phyloP scores from a whole-genome alignment of 2,329 filamentous ascomycete genomes.

The Fusarium beomiforme region DNA sequence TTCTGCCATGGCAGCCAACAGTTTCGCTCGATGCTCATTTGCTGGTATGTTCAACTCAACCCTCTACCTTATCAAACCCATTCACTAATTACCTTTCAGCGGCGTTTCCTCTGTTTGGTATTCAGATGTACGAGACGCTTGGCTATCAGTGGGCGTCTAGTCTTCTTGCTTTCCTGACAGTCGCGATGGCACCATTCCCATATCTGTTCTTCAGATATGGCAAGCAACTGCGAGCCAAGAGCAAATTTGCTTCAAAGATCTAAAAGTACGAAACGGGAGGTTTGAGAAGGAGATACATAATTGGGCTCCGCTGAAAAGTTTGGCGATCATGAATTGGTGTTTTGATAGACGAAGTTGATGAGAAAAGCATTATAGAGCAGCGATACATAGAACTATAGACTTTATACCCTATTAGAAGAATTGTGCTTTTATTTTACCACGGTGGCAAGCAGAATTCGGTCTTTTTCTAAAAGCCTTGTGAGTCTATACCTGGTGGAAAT shows the following conservation, averaged over 20 bases:
- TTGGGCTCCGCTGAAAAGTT: fast-evolving
- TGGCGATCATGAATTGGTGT: too few relatives aligned
- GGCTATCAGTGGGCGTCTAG: slow-evolving; percentile 34
- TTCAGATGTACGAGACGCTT: slow-evolving; percentile 35
- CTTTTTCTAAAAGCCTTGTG: background rate
- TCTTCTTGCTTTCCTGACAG: slow-evolving; percentile 30
- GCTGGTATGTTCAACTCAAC: too few relatives aligned
- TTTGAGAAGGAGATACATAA: background rate
- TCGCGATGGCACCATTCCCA: slow-evolving; percentile 32
- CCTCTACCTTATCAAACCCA: too few relatives aligned
- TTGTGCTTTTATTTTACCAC: background rate
- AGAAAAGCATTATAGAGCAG: background rate
- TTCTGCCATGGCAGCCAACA: slow-evolving; percentile 36
- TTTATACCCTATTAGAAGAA: background rate
- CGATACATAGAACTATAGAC: background rate
- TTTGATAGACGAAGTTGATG: fast-evolving
- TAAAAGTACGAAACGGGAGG: background rate
- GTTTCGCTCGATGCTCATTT: slow-evolving; percentile 31
- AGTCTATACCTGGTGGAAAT: background rate
- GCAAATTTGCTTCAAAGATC: slow-evolving; percentile 19
- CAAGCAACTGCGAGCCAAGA: slow-evolving; percentile 25
- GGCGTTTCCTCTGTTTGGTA: slow-evolving; percentile 21
- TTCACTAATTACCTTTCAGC: background rate
- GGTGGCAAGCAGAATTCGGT: fast-evolving
- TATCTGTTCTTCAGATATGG: slow-evolving; percentile 37